Evolutionary conservation across 2,329 filamentous ascomycete species (phyloP), one percentile per base, ranked within the genome.

Genomic region (Ophiostoma novo-ulmi): DNA sequence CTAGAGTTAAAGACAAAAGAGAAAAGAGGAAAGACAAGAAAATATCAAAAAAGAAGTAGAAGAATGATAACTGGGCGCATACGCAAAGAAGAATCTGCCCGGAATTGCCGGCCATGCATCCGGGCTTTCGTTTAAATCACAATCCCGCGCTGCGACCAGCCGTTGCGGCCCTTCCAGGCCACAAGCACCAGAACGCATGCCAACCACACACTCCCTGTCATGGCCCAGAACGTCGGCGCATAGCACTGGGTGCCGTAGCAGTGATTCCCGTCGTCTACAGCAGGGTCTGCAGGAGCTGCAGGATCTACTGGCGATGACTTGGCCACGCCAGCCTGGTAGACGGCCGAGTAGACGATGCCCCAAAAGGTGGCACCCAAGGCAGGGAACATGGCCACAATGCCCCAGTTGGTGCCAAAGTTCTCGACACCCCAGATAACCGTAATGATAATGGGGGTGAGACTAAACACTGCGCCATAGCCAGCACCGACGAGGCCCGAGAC

Each of bases 401-500:
- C 95, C 89, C 94, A 99, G 76, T 99, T 98, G 0, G 95, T 99
- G 71, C 93, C 95, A 78, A 99, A 98, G 78, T 98, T 99, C 82
- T 98, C 94, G 0, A 97, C 93, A 36, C 95, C 95, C 95, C 95
- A 99, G 65, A 99, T 94, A 11, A 97, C 93, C n/a, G 90, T 93
- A 75, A 97, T 91, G 71, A 98, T 92, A 74, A 98, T 94, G 1
- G 95, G 95, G 0, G 91, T 91, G 6, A 98, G 85, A 67, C 88
- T 91, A 82, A 98, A 99, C 31, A 94, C 88, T 41, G 94, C 94
- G 64, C 95, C 95, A 77, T 99, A 98, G 64, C 95, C 95, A 1
- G 93, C 89, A 7, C 95, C 95, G 7, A 99, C 88, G 1, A 94
- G 85, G 0, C 90, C 87, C 0, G 93, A 96, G 10, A 97, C 91